Percentiles rank a stretch among this genome's conserved stretches.
phyloP scores from a whole-genome alignment of 257 asterid genomes.

The Solanum habrochaites region DNA sequence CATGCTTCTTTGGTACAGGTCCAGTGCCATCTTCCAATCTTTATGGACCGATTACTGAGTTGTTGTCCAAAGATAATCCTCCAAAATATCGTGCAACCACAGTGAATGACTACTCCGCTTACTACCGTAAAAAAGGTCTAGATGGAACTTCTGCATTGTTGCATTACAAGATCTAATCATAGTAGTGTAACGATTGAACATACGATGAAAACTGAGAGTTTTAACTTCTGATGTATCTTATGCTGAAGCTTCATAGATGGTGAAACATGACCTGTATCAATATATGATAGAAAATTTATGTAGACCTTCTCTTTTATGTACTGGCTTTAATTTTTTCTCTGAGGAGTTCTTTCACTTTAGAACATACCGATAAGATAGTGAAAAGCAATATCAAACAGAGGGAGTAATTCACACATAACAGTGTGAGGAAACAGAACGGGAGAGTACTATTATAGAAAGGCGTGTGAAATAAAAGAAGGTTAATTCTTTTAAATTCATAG shows the following conservation, averaged over 20 bases:
- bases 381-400: no score
- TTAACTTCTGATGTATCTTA: background rate
- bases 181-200: background rate
- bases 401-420: no score
- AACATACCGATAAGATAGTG: no score
- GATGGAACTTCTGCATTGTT: slow-evolving; percentile 36
- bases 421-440: background rate
- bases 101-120: slow-evolving; percentile 26
- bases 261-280: no score
- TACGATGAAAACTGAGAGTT: background rate
- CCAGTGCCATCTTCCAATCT: slow-evolving; percentile 10
- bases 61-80: slow-evolving; percentile 37
- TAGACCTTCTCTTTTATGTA: no score
- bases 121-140: slow-evolving; percentile 31
- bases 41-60: slow-evolving; percentile 49
- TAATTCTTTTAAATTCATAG: background rate
- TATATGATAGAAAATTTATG: no score
- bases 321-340: no score
- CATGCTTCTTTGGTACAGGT: slow-evolving; percentile 45
- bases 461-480: background rate
- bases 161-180: slow-evolving; percentile 35
- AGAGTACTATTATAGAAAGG: background rate
- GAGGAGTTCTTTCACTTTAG: no score
- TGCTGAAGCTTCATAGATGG: no score
- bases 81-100: slow-evolving; percentile 47